These are phyloP conservation scores for Elsinoe fawcettii DNA, from an alignment of 2,329 filamentous ascomycete genomes.

Conservation along the genomic window DNA sequence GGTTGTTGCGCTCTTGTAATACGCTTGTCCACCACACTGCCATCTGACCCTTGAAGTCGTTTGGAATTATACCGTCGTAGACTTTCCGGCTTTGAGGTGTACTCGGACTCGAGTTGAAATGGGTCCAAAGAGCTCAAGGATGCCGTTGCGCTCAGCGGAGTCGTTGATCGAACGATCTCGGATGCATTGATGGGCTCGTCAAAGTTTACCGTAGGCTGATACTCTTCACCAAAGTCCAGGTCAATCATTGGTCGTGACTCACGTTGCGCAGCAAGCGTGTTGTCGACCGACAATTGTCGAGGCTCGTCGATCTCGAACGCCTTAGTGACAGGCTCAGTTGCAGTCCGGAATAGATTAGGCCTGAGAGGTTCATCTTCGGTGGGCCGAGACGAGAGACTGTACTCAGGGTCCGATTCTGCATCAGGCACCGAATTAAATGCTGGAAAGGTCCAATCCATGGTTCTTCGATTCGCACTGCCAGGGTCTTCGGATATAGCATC, in stretches of 20 bases:
- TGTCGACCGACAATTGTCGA: conserved; percentile 19
- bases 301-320: conserved; percentile 28
- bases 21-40: conserved; percentile 8
- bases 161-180: conserved; percentile 10
- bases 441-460: conserved; percentile 43
- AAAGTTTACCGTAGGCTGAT: conserved; percentile 17
- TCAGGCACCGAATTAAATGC: conserved; percentile 30
- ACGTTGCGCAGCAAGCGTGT: conserved; percentile 30
- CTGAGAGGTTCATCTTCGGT: conserved; percentile 29
- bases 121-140: conserved; percentile 7
- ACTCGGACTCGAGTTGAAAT: conserved; percentile 10
- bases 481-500: conserved; percentile 8
- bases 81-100: conserved; percentile 2
- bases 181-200: conserved; percentile 7
- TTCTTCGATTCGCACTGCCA: conserved; percentile 35
- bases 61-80: not conserved
- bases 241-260: conserved; percentile 40
- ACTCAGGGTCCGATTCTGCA: conserved; percentile 20
- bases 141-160: conserved; percentile 3
- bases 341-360: conserved; percentile 34
- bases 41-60: not conserved
- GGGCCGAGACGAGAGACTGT: conserved; percentile 15
- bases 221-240: conserved; percentile 30
- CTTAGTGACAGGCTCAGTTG: conserved; percentile 36
- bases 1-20: conserved; percentile 20